Conservation (phyloP, 768 basidiomycete genomes). For the Podaxis rugospora region DNA sequence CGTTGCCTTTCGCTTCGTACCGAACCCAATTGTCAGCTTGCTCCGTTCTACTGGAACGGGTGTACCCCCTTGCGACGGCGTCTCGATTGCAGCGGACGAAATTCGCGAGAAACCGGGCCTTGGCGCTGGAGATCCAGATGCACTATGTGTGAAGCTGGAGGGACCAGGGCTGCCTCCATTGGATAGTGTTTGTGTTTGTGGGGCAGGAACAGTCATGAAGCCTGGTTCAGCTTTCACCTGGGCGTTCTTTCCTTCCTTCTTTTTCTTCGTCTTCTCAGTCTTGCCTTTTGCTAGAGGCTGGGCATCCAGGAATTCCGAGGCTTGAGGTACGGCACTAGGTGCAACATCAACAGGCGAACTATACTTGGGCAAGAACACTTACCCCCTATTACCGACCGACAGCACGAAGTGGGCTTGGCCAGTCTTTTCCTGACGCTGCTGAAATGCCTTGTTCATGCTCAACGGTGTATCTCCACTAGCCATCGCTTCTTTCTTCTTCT, state of each 20-base stretch:
- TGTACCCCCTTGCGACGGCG: slow-evolving; percentile 49
- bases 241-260: slow-evolving; percentile 63
- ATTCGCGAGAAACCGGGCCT: slow-evolving; percentile 78
- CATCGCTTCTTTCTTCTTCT: slow-evolving; percentile 93
- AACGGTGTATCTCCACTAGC: slow-evolving; percentile 92
- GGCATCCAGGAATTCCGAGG: slow-evolving; percentile 72
- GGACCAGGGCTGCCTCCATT: slow-evolving; percentile 48
- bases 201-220: slow-evolving; percentile 71
- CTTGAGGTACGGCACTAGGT: slow-evolving; percentile 80
- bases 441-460: slow-evolving; percentile 93
- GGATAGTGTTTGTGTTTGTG: slow-evolving; percentile 34
- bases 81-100: slow-evolving; percentile 47
- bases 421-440: slow-evolving; percentile 87
- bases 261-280: slow-evolving; percentile 77
- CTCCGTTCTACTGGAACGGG: slow-evolving; percentile 62
- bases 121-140: slow-evolving; percentile 61
- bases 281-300: slow-evolving; percentile 82
- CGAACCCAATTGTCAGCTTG: slow-evolving; percentile 76
- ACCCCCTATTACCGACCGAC: slow-evolving; percentile 92
- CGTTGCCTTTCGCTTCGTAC: slow-evolving; percentile 73
- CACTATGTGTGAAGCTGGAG: slow-evolving; percentile 21
- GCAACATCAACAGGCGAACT: slow-evolving; percentile 11
- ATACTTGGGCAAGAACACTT: slow-evolving; percentile 22
- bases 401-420: slow-evolving; percentile 97
- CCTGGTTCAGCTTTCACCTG: slow-evolving; percentile 47